Evolutionary conservation across 352 stramenopile species (phyloP), one percentile per base, ranked within the genome.

Genomic region (Thalassiosira delicatula): DNA sequence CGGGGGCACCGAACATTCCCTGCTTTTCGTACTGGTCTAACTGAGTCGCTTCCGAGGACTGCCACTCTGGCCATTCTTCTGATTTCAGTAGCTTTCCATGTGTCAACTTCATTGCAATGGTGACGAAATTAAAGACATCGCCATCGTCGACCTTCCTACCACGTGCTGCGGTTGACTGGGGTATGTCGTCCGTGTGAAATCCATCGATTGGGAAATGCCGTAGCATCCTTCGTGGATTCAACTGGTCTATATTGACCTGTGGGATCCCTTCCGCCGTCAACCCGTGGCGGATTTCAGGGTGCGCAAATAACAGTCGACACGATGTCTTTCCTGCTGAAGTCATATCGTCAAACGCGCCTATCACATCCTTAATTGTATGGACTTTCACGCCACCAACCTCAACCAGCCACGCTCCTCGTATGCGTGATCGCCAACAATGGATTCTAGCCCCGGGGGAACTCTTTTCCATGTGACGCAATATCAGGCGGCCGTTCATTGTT

Each of bases 1-100:
- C 8, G 0, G 79, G 79, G 14, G 40, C 0, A 7, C 79, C 73
- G 63, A 86, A 83, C 72, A 79, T 86, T 23, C 60, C 44, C 65
- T 74, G 67, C 12, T 0, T 37, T 25, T 63, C 54, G 42, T 42
- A 63, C 25, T 63, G 23, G 7, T 63, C 54, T 12, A 63, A 23
- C 54, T 63, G 54, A 1, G 8, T 42, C 9, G 2, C 44, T 14
- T 66, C 57, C 11, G 57, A 66, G 27, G 9, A 0, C 21, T 66
- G 29, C 19, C 53, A 61, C 30, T 61, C 23, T 7, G 2, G 12
- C 53, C 53, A 61, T 35, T 61, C 53, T 12, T 61, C 19, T 5
- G 9, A 5, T 32, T 61, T 61, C 2, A 61, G 23, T 7, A 61
- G 53, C 19, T 61, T 61, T 5, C 53, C 23, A 14, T 25, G n/a